These are phyloP conservation scores for Chrysanthemum seticuspe DNA, from an alignment of 129 eudicot genomes.

Conservation along the genomic window DNA sequence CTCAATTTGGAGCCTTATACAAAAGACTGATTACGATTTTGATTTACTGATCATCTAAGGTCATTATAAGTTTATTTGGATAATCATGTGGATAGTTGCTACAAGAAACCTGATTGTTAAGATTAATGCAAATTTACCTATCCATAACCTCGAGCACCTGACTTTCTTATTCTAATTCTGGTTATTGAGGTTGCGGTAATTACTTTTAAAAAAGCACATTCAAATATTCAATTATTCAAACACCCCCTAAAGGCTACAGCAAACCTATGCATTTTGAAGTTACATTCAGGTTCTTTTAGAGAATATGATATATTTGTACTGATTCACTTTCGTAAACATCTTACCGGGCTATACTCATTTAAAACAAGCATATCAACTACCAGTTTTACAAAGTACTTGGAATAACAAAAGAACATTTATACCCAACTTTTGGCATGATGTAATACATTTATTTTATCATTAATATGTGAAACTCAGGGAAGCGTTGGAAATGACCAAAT, in stretches of 20 bases:
- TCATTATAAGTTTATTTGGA: not conserved
- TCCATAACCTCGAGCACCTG: not conserved
- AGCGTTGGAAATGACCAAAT: not conserved
- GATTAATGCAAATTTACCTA: not conserved
- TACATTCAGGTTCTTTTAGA: not conserved
- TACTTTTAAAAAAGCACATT: not conserved
- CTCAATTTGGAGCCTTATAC: not conserved
- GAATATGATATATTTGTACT: not conserved
- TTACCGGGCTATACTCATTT: not conserved
- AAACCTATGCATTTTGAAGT: not conserved
- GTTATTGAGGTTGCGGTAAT: not conserved
- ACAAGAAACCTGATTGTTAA: not conserved
- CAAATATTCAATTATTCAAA: not conserved
- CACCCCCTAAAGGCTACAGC: not conserved
- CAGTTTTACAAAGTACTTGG: constrained; percentile 12
- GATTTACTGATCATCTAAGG: constrained; percentile 1
- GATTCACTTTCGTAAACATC: not conserved
- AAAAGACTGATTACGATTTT: not conserved
- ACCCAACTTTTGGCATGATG: not conserved
- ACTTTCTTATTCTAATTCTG: not conserved
- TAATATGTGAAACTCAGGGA: no score
- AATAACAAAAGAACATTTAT: not conserved
- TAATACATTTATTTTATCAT: no score
- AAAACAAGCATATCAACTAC: constrained; percentile 2
- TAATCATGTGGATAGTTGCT: not conserved